Conservation (phyloP, 352 stramenopile species). For the Pilasporangium apinafurcum region DNA sequence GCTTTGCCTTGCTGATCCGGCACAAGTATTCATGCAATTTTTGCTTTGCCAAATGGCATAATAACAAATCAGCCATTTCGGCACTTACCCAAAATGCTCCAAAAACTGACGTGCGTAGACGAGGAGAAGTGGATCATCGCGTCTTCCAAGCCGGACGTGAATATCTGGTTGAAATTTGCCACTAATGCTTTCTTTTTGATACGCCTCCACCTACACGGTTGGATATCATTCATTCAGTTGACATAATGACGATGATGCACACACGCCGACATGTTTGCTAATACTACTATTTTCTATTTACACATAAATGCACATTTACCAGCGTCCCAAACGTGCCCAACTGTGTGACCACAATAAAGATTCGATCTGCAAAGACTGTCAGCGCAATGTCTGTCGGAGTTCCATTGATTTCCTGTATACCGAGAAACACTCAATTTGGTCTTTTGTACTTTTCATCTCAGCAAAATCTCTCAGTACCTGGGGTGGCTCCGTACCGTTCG, state of each 20-base stretch:
- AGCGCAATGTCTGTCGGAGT: conserved; percentile 62
- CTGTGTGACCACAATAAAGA: conserved; percentile 81
- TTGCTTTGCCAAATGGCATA: too few relatives aligned
- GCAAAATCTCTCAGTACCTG: not conserved
- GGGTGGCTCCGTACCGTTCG: not conserved
- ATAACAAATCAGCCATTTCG: not conserved
- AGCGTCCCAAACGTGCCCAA: conserved; percentile 77
- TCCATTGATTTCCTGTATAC: conserved; percentile 61
- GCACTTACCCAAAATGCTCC: conserved; percentile 72
- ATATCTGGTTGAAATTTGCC: conserved; percentile 76
- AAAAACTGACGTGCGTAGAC: conserved; percentile 81
- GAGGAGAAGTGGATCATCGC: conserved; percentile 76
- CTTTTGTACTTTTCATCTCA: not conserved
- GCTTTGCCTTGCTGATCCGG: not conserved
- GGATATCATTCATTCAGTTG: not conserved
- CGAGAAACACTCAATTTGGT: not conserved
- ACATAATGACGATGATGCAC: too few relatives aligned
- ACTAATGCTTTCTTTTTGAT: conserved; percentile 71
- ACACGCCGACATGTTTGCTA: too few relatives aligned
- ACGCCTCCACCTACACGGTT: conserved; percentile 46
- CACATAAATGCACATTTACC: conserved; percentile 13
- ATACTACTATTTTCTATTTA: not conserved
- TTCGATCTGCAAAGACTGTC: conserved; percentile 71
- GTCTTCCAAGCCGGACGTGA: conserved; percentile 62
- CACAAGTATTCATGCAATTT: too few relatives aligned